Evolutionary conservation across 805 yeast species (phyloP).

Genomic region (Candida schatavii): DNA sequence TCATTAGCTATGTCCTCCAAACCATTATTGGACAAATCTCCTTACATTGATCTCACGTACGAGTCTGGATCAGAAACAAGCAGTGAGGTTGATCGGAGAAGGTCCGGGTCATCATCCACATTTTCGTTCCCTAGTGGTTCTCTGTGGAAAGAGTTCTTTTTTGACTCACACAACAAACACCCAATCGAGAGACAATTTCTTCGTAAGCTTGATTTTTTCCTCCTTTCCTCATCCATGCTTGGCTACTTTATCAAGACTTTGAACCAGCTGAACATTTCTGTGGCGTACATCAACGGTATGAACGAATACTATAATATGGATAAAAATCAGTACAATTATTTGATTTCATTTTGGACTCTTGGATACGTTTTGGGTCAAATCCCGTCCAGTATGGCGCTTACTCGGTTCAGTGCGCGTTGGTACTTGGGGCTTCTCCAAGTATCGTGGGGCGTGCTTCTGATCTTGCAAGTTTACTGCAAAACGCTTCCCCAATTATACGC

Average conservation of each 20-base stretch:
- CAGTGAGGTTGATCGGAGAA: neutral
- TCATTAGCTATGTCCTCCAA: neutral
- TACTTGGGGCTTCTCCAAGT: constrained; percentile 44
- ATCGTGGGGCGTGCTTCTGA: constrained; percentile 42
- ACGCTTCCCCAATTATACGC: constrained; percentile 25
- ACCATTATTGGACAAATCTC: neutral
- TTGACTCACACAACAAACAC: constrained; percentile 33
- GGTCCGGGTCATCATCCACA: neutral
- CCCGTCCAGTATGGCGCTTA: constrained; percentile 42
- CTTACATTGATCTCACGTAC: neutral
- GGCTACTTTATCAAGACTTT: constrained; percentile 42
- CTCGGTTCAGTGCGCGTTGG: constrained; percentile 40
- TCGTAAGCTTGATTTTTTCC: constrained; percentile 52
- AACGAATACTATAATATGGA: constrained; percentile 32
- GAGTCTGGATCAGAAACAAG: neutral
- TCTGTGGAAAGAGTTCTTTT: constrained; percentile 10
- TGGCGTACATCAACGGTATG: constrained; percentile 42
- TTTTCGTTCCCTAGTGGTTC: neutral
- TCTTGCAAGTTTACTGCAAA: constrained; percentile 30
- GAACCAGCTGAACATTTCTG: constrained; percentile 34
- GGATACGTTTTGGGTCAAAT: constrained; percentile 47
- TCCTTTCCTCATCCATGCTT: constrained; percentile 49
- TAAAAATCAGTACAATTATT: constrained; percentile 37
- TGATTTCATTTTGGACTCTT: constrained; percentile 39
- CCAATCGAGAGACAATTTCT: constrained; percentile 41